Evolutionary conservation across 2,329 filamentous ascomycete species (phyloP), one percentile per base, ranked within the genome.

Genomic region (Pezicula neosporulosa): DNA sequence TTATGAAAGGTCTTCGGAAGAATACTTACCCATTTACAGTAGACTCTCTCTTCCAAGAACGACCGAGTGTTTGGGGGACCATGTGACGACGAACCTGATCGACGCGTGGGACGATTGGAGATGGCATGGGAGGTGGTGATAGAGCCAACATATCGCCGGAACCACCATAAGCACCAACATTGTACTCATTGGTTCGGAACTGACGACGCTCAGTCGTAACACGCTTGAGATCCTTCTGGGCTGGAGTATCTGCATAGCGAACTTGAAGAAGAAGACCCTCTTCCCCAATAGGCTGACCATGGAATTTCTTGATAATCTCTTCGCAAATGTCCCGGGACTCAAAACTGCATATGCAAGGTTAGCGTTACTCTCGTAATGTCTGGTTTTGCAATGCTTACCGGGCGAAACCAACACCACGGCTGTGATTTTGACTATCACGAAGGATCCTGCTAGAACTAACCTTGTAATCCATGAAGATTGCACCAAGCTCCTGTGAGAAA

Each of bases 141-240:
- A 83, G 72, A 15, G 81, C 78, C 47, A 86, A 53, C 80, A 61
- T 54, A 10, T 61, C 48, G 37, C 49, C 57, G 35, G 60, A 49
- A 53, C 81, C 84, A 54, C 83, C 83, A 60, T 86, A 86, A 41
- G 83, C 83, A 52, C 83, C 82, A 55, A 86, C 85, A 63, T 92
- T 92, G 73, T 97, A 97, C 75, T 97, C 94, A 52, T 94, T 94
- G 52, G 93, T 94, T 53, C 94, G 90, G 74, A 96, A 97, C 66
- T 96, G 90, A 55, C 94, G 91, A 52, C 92, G 90, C 68, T 96
- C 91, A 30, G 94, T 91, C 39, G 93, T 97, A 67, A 97, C 88
- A 58, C 94, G 88, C 80, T 99, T 99, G 61, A 99, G 80, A 67
- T 94, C 85, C 57, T 99, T 99, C 72, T 99, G 94, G 56, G 93